phyloP scores from a whole-genome alignment of 495 filamentous ascomycete genomes.

The Neurospora pannonica region DNA sequence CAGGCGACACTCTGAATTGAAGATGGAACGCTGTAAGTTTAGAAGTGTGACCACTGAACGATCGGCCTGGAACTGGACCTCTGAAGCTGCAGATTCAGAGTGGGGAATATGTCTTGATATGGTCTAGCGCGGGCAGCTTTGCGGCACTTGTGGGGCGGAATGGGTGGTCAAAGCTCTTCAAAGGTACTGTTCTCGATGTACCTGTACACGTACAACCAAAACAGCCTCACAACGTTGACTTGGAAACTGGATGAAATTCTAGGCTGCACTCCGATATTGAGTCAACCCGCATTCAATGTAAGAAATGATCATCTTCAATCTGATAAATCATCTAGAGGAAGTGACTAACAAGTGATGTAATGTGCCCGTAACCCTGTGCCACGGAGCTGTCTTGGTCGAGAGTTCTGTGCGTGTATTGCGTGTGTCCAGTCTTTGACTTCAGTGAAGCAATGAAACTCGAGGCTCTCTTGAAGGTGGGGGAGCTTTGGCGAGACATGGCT shows the following conservation, averaged over 20 bases:
- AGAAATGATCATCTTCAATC: background rate
- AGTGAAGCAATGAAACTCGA: background rate
- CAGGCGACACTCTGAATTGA: background rate
- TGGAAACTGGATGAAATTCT: background rate
- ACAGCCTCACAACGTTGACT: background rate
- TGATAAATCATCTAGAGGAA: background rate
- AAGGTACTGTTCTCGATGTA: background rate
- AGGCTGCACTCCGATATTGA: background rate
- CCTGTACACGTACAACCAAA: background rate
- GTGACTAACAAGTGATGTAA: background rate
- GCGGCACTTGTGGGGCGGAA: background rate
- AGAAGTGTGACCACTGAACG: background rate
- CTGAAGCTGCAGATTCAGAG: background rate
- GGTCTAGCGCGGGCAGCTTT: background rate
- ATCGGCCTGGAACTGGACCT: background rate
- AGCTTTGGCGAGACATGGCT: background rate
- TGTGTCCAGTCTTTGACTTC: background rate
- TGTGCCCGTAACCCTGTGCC: background rate
- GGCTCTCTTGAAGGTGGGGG: background rate
- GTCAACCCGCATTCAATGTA: background rate
- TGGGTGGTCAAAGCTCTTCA: background rate
- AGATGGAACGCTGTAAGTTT: background rate
- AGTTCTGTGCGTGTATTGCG: background rate
- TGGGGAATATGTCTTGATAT: background rate
- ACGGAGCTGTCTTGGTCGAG: background rate